A percentile compares a stretch with the other conserved stretches of the same genome.
Conservation (phyloP, 2,329 filamentous ascomycete genomes). For the Dothidotthia symphoricarpi region DNA sequence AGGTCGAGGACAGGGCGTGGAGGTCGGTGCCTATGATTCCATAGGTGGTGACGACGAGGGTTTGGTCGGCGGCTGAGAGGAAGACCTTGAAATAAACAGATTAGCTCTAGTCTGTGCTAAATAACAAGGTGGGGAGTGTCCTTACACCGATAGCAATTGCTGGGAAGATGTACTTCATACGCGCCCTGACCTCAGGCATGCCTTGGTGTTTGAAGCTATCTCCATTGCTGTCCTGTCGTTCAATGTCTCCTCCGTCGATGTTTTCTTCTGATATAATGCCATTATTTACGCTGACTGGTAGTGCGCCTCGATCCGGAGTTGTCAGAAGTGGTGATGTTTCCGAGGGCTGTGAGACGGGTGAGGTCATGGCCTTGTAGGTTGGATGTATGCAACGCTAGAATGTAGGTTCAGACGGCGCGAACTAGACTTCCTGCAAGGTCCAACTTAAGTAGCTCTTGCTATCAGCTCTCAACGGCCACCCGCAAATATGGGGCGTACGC, state of each 20-base stretch:
- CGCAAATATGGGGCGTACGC: no score
- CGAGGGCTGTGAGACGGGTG: slow-evolving; percentile 7
- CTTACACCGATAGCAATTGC: slow-evolving; percentile 62
- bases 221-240: slow-evolving; percentile 35
- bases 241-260: slow-evolving; percentile 34
- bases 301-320: slow-evolving; percentile 14
- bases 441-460: background rate
- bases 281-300: slow-evolving; percentile 18
- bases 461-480: background rate
- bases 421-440: no score
- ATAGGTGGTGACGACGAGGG: slow-evolving; percentile 75
- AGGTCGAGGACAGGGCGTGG: slow-evolving; percentile 69
- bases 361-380: background rate
- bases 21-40: slow-evolving; percentile 74
- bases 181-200: slow-evolving; percentile 50
- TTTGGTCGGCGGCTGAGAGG: slow-evolving; percentile 70
- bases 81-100: slow-evolving; percentile 55
- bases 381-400: no score
- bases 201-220: slow-evolving; percentile 44
- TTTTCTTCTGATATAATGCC: slow-evolving; percentile 7
- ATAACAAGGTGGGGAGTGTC: slow-evolving; percentile 1
- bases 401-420: no score
- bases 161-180: slow-evolving; percentile 59
- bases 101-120: background rate
- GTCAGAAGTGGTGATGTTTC: slow-evolving; percentile 51